Evolutionary conservation across 345 rosid species (phyloP).

Genomic region (Litchi chinensis): DNA sequence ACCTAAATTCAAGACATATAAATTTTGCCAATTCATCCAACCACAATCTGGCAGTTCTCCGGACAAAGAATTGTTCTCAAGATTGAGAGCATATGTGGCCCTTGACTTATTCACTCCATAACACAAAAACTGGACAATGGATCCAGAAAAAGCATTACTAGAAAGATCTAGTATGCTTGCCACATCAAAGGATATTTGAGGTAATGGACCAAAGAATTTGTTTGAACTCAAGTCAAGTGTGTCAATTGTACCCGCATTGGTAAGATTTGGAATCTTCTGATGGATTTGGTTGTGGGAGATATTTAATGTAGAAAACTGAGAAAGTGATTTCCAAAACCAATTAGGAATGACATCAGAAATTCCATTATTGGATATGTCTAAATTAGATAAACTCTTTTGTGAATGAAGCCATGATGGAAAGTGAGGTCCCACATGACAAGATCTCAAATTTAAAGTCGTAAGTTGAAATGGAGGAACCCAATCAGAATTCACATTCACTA

Average conservation of each 20-base stretch:
- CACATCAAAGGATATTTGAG: not conserved
- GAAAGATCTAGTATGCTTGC: constrained; percentile 24
- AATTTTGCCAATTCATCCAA: constrained; percentile 21
- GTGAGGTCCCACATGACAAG: constrained; percentile 28
- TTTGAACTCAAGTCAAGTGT: constrained; percentile 23
- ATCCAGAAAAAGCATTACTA: constrained; percentile 27
- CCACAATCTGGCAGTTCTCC: constrained; percentile 30
- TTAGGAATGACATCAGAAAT: constrained; percentile 29
- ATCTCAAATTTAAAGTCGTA: constrained; percentile 3
- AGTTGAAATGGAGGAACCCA: constrained; percentile 41
- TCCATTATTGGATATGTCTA: constrained; percentile 29
- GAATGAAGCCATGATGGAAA: constrained; percentile 38
- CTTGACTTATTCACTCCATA: not conserved
- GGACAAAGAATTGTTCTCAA: constrained; percentile 22
- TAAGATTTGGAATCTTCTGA: constrained; percentile 4
- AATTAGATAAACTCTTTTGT: not conserved
- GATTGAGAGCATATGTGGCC: constrained; percentile 5
- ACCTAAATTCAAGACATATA: no score
- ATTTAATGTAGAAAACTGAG: not conserved
- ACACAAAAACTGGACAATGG: constrained; percentile 21
- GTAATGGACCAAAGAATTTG: constrained; percentile 20
- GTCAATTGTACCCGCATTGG: not conserved
- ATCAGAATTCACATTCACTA: constrained; percentile 15
- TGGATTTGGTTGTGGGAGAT: constrained; percentile 30
- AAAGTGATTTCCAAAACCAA: constrained; percentile 34